Evolutionary conservation across 768 basidiomycete genomes (phyloP).

Genomic region (Clathrus columnatus): DNA sequence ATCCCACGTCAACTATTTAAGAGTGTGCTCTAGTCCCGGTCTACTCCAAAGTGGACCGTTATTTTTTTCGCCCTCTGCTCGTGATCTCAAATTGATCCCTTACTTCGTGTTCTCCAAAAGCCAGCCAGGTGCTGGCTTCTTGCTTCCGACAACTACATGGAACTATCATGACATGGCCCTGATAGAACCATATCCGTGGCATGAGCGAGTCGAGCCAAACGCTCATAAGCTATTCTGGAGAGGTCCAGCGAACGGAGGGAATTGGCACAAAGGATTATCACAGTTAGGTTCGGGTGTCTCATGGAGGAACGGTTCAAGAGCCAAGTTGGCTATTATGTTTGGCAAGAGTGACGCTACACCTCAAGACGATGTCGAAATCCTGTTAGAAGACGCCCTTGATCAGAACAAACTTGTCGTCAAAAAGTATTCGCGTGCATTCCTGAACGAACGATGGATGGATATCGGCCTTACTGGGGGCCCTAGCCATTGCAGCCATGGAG

Average conservation of each 20-base stretch:
- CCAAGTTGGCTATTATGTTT: constrained; percentile 3
- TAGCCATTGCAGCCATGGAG: constrained; percentile 31
- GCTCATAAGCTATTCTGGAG: constrained; percentile 57
- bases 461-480: constrained; percentile 45
- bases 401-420: neutral
- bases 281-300: constrained; percentile 29
- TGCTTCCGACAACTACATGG: constrained; percentile 2
- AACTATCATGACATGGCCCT: neutral
- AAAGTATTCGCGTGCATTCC: constrained; percentile 19
- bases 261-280: constrained; percentile 27
- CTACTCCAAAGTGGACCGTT: constrained; percentile 2
- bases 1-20: neutral
- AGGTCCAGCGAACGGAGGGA: constrained; percentile 64
- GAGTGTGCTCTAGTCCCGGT: neutral
- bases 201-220: constrained; percentile 42
- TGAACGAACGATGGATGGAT: constrained; percentile 53
- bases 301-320: constrained; percentile 5
- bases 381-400: neutral
- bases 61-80: neutral
- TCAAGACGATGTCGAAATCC: neutral
- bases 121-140: constrained; percentile 7
- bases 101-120: constrained; percentile 13
- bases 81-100: constrained; percentile 1
- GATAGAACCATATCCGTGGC: constrained; percentile 39
- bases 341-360: neutral